A percentile compares a stretch with the other conserved stretches of the same genome.
Conservation (phyloP, 495 filamentous ascomycete genomes). For the Immersiella caudata region DNA sequence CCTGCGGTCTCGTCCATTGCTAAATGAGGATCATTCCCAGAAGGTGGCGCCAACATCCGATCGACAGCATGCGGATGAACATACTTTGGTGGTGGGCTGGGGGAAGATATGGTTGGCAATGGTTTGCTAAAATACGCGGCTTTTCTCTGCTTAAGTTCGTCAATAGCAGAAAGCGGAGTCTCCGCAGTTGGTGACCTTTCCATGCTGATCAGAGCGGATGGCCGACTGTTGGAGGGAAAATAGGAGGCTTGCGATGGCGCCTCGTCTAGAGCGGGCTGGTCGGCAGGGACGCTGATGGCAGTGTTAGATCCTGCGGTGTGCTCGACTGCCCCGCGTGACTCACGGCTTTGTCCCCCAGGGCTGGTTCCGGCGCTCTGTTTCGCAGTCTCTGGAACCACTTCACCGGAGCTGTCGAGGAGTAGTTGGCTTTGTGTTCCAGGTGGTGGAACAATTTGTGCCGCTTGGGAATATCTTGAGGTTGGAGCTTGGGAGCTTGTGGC, state of each 20-base stretch:
- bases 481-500: not conserved
- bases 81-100: conserved; percentile 9
- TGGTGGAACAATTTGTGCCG: conserved; percentile 35
- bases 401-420: conserved; percentile 13
- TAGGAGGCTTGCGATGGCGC: not conserved
- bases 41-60: not conserved
- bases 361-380: conserved; percentile 1
- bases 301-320: not conserved
- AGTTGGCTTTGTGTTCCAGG: conserved; percentile 26
- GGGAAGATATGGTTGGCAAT: not conserved
- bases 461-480: not conserved
- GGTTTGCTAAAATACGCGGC: conserved; percentile 15
- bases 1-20: not conserved
- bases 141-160: conserved; percentile 32
- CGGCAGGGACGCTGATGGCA: not conserved
- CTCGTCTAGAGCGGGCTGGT: not conserved
- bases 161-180: conserved; percentile 32
- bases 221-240: not conserved
- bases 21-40: not conserved
- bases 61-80: not conserved
- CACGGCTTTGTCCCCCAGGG: not conserved
- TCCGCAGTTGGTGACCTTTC: conserved; percentile 19
- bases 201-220: conserved; percentile 27
- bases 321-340: not conserved
- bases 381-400: conserved; percentile 28